These are phyloP conservation scores for Magnolia kwangsiensis DNA, from an alignment of 164 flowering plant species.

Conservation along the genomic window DNA sequence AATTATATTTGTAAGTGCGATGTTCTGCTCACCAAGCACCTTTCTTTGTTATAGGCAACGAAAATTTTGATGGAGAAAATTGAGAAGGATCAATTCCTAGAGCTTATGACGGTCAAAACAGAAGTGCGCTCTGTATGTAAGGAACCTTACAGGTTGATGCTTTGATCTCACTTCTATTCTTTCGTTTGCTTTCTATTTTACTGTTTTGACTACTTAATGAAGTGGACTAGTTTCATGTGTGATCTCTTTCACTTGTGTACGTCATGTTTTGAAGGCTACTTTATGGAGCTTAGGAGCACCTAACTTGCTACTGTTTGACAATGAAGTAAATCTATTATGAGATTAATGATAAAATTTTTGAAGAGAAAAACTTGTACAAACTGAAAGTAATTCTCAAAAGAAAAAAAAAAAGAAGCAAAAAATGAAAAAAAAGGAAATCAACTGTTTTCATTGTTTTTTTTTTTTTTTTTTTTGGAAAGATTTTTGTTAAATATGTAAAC, in stretches of 20 bases:
- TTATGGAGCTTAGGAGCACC: not conserved
- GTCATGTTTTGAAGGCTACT: not conserved
- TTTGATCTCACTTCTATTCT: not conserved
- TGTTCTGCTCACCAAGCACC: not conserved
- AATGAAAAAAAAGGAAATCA: not conserved
- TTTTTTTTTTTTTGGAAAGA: too few relatives aligned
- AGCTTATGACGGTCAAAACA: slow-evolving; percentile 68
- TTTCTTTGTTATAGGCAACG: slow-evolving; percentile 56
- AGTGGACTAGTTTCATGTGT: not conserved
- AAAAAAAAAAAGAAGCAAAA: too few relatives aligned
- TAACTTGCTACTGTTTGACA: not conserved
- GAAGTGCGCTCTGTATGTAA: slow-evolving; percentile 80
- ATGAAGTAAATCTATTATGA: not conserved
- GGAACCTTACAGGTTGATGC: slow-evolving; percentile 90
- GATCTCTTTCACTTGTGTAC: not conserved
- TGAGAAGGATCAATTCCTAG: slow-evolving; percentile 82
- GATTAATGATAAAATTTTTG: not conserved
- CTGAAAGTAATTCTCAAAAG: too few relatives aligned
- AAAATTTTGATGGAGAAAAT: slow-evolving; percentile 70
- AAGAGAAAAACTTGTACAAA: not conserved
- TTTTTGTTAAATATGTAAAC: too few relatives aligned
- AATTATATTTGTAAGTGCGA: too few relatives aligned
- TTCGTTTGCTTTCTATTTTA: not conserved
- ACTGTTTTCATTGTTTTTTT: not conserved
- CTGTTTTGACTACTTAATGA: not conserved